A percentile compares a stretch with the other conserved stretches of the same genome.
Evolutionary conservation across 2,329 filamentous ascomycete species (phyloP).

Genomic region (Fusarium newnesense): DNA sequence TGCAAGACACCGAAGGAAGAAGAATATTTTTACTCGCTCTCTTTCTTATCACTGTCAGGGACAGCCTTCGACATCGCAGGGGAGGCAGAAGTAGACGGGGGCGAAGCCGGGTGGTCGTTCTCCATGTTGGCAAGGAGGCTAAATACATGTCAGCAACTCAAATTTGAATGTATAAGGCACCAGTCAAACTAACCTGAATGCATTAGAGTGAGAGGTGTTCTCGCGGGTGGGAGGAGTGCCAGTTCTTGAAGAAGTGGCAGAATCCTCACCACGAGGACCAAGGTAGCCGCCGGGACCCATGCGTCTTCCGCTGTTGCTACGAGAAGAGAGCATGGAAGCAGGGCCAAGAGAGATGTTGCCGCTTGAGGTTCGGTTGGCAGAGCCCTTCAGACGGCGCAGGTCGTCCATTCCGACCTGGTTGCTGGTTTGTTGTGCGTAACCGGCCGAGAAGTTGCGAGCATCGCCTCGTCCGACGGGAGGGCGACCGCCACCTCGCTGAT

Average conservation of each 20-base stretch:
- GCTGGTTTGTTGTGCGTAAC: constrained; percentile 75
- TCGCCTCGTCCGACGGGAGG: constrained; percentile 84
- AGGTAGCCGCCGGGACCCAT: constrained; percentile 80
- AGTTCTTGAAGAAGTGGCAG: constrained; percentile 86
- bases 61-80: constrained; percentile 72
- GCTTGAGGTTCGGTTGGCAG: constrained; percentile 68
- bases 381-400: constrained; percentile 81
- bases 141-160: not conserved
- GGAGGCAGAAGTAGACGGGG: constrained; percentile 74
- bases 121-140: constrained; percentile 71
- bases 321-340: constrained; percentile 85
- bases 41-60: constrained; percentile 66
- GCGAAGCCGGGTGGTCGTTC: constrained; percentile 72
- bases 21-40: constrained; percentile 53
- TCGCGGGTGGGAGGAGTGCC: constrained; percentile 80
- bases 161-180: not conserved
- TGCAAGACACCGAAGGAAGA: constrained; percentile 55
- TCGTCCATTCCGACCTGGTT: constrained; percentile 94
- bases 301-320: constrained; percentile 89
- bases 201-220: constrained; percentile 78
- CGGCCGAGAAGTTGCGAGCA: constrained; percentile 81
- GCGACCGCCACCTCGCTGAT: constrained; percentile 76
- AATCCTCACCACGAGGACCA: constrained; percentile 82
- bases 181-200: constrained; percentile 80
- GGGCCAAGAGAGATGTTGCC: constrained; percentile 78